Base-by-base conservation (phyloP, 805 yeast genomes). In the Lachancea lanzarotensis region DNA sequence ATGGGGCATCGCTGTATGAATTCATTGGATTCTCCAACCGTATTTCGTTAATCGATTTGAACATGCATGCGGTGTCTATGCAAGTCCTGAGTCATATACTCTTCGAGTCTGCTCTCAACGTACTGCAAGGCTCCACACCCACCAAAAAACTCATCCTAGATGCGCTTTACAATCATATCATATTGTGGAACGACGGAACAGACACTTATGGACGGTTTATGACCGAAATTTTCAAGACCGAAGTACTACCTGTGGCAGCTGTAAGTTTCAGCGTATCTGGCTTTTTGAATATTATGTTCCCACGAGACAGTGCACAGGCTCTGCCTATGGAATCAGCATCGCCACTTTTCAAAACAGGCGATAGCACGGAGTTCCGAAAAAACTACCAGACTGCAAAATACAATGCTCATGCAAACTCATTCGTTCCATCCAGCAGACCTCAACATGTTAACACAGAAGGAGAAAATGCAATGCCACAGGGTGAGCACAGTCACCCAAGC, bases 101-200 rank as follows among this genome's bases (percentile, higher is more conserved):
- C 9, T 63, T 65, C 45, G 56, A 52, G 34, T 41, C 49, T 17
- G 27, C 25, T 22, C 9, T 27, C 11, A 40, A 38, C 26, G 30
- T 10, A 31, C 45, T 37, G 16, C 56, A 26, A 38, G 50, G 45
- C 9, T 11, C 42, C 37, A 54, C 50, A n/a, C 17, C 40, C 10
- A 45, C 55, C 7, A 65, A 57, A 37, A 53, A 59, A 27, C 37
- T 65, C 17, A 50, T 69, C 13, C 39, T 38, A 3, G 52, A 54
- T 3, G 39, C 56, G 1, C 40, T 68, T 15, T 42, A 34, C 5
- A 47, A 48, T 2, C 67, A 59, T 38, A 50, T 67, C 26, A 34
- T 42, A 4, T 22, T 45, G 17, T 68, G 72, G 73, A 63, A 68
- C 49, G 69, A 67, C 52, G 69, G 68, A 10, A 37, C 63, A 1